Percentiles rank a stretch among this genome's conserved stretches.
Evolutionary conservation across 1,284 basidiomycete species (phyloP).

Genomic region (Cryptococcus wingfieldii): DNA sequence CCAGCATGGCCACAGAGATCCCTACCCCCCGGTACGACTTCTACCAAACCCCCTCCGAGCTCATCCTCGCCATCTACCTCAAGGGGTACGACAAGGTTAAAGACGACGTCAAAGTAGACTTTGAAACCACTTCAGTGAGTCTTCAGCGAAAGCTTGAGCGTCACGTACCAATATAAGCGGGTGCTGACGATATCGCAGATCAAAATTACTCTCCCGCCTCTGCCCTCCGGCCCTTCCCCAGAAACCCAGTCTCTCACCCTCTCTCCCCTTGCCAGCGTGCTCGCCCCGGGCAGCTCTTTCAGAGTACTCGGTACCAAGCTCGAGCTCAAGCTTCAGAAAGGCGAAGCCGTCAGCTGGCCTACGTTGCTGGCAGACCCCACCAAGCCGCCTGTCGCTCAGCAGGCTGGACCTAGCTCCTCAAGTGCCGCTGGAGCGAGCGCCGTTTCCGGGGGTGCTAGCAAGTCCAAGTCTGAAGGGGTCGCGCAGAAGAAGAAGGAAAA

Average conservation of each 20-base stretch:
- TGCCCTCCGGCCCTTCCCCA: constrained; percentile 47
- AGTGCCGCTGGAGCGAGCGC: too few species aligned
- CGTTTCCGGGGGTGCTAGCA: too few species aligned
- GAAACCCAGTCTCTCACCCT: constrained; percentile 45
- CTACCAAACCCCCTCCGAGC: constrained; percentile 72
- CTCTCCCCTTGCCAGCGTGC: constrained; percentile 71
- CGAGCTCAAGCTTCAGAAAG: constrained; percentile 42
- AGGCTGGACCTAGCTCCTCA: not conserved
- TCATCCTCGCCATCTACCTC: constrained; percentile 74
- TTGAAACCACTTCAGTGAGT: constrained; percentile 62
- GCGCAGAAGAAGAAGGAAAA: constrained; percentile 8
- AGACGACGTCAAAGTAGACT: constrained; percentile 60
- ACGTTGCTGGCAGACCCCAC: constrained; percentile 36
- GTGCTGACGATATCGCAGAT: not conserved
- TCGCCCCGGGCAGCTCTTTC: constrained; percentile 62
- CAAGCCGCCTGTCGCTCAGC: not conserved
- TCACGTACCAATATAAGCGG: not conserved
- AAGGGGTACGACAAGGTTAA: constrained; percentile 58
- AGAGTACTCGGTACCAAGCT: constrained; percentile 73
- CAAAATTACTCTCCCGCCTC: constrained; percentile 51
- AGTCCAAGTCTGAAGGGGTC: not conserved
- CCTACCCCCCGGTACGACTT: constrained; percentile 62
- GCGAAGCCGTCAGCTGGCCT: constrained; percentile 60
- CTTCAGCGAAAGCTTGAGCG: not conserved
- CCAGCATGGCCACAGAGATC: not conserved